Base-by-base conservation (phyloP, 2,329 filamentous ascomycete genomes). In the Annulohypoxylon truncatum region DNA sequence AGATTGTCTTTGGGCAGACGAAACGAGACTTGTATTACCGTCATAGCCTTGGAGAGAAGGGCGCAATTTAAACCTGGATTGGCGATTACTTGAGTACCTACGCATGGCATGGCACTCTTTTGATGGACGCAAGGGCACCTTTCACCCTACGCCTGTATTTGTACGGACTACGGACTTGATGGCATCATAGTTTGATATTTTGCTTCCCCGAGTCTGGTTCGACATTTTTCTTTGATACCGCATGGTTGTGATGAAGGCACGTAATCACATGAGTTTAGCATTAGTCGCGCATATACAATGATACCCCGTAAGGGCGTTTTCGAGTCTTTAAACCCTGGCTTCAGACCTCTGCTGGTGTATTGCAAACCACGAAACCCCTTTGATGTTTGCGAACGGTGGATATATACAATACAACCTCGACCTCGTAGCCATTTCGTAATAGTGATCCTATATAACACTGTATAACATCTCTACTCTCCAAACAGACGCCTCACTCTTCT, bases 401-500 rank as follows among this genome's bases (percentile, higher is more conserved):
- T 67, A 66, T 62, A 42, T 67, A 66, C 61, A 44, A 58, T 64
- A 65, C 55, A 68, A 52, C 50, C 48, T 51, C 44, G 38, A 31
- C 52, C 54, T 40, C 31, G 48, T 31, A 47, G 54, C 20, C 28
- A 31, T 46, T 35, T 48, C 5, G 31, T 18, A 68, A 42, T 44
- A 55, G 33, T 48, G 1, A 18, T 44, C 56, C 13, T 24, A 15
- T 35, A 12, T 35, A 56, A 51, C 29, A 38, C n/a, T 18, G 29
- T 53, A 28, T 31, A 26, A 33, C 26, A 1, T 20, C 18, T 70
- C 78, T 87, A 94, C 82, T 94, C 88, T 73, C 88, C 88, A 81
- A 90, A 90, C 61, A 89, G 71, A 64, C 86, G 83, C 67, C 86
- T 83, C 47, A 99, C 96, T 72, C 96, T 87, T 82, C 94, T 92